Evolutionary conservation across 306 rosid genomes (phyloP), one percentile per base, ranked within the genome.

Genomic region (Prosopis cineraria): DNA sequence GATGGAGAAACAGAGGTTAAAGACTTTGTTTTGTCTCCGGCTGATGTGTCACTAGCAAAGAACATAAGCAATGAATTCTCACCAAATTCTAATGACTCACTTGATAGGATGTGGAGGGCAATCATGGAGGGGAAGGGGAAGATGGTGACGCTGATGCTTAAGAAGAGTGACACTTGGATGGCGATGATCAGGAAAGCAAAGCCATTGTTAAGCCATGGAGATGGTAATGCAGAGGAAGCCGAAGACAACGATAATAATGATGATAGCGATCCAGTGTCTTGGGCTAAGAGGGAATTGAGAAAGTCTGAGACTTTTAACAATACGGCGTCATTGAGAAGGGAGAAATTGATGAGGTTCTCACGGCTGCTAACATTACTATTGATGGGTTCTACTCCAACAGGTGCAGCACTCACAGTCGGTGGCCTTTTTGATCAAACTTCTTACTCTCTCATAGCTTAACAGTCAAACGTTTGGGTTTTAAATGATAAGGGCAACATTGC

Each of bases 301-400:
- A 94, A 92, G 58, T 86, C 94, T 53, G 94, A 86, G 2, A 90
- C 90, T 48, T 94, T 90, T 80, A 92, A 64, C 7, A 93, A 89
- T 22, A 81, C 91, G 29, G 86, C 81, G n/a, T 83, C 93, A 40
- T 70, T 83, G 82, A 85, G 81, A 66, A 88, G 91, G 75, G 93
- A 89, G 25, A 90, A 92, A 81, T 90, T 94, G 5, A 90, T 94
- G 86, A 87, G 82, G n/a, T n/a, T n/a, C n/a, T n/a, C n/a, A n/a
- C n/a, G n/a, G n/a, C n/a, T n/a, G n/a, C n/a, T n/a, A n/a, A n/a
- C n/a, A n/a, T n/a, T n/a, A n/a, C n/a, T n/a, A n/a, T n/a, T n/a
- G n/a, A n/a, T n/a, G n/a, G n/a, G n/a, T n/a, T n/a, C n/a, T n/a
- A n/a, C n/a, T n/a, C n/a, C n/a, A n/a, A n/a, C n/a, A n/a, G n/a